Percentiles rank a stretch among this genome's conserved stretches.
Conservation (phyloP, 257 asterid species). For the Forsythia suspensa region DNA sequence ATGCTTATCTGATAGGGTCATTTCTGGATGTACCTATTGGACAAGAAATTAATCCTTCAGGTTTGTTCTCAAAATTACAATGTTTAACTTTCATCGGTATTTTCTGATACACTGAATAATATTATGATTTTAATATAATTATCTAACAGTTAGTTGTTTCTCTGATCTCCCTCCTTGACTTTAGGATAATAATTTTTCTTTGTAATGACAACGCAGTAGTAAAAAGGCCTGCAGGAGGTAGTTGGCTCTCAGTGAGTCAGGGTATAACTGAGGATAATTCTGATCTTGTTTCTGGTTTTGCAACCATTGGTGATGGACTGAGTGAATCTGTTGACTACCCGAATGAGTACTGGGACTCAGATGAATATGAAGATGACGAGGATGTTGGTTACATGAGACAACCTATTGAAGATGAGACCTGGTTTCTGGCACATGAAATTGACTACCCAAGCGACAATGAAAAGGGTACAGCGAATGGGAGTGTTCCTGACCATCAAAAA, state of each 20-base stretch:
- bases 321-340: slow-evolving; percentile 78
- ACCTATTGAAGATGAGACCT: slow-evolving; percentile 96
- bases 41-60: slow-evolving; percentile 76
- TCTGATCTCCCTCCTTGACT: slow-evolving; percentile 7
- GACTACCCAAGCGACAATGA: slow-evolving; percentile 97
- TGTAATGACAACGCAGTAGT: slow-evolving; percentile 45
- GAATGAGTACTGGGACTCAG: slow-evolving; percentile 96
- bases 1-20: slow-evolving; percentile 73
- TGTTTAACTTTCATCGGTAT: slow-evolving; percentile 6
- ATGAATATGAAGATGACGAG: slow-evolving; percentile 93
- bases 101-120: background rate
- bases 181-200: slow-evolving; percentile 24
- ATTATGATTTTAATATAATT: background rate
- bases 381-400: slow-evolving; percentile 97
- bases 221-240: slow-evolving; percentile 63
- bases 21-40: slow-evolving; percentile 96
- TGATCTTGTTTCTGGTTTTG: slow-evolving; percentile 95
- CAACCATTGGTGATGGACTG: slow-evolving; percentile 60
- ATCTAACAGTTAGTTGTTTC: background rate
- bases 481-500: slow-evolving; percentile 80
- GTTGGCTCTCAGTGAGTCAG: slow-evolving; percentile 95
- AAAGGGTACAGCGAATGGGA: slow-evolving; percentile 79
- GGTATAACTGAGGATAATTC: slow-evolving; percentile 94
- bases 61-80: slow-evolving; percentile 39
- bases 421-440: slow-evolving; percentile 98